Evolutionary conservation across 2,329 filamentous ascomycete species (phyloP), one percentile per base, ranked within the genome.

Genomic region (Fusarium sublunatum): DNA sequence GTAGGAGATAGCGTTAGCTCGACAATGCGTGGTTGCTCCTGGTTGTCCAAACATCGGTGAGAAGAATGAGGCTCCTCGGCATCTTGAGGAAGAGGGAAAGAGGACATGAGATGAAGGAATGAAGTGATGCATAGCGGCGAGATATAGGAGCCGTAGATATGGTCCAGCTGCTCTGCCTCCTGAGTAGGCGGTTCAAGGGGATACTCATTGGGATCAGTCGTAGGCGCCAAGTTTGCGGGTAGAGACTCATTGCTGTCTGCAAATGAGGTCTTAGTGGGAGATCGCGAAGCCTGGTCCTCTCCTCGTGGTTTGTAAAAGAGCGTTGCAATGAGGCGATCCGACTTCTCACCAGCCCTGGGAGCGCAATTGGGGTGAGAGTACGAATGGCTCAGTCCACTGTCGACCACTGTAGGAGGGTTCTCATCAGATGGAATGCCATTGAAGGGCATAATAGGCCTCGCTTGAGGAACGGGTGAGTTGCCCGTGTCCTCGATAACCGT

Each of bases 21-120:
- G 49, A 91, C 88, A 13, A 91, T 86, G 24, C 81, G 80, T 2
- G 88, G 88, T 52, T 84, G 82, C 36, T 81, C 79, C 34, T 81
- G 81, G 58, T 79, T 83, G 67, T 91, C 88, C 52, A 92, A 81
- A 71, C 86, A 88, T 56, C 86, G 83, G 68, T 90, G 87, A 41
- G 86, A 86, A 26, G 86, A 88, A 57, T 81, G 81, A 52, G 86
- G 77, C 68, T 86, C 81, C 36, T 77, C 76, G n/a, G 79, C 79
- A 36, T 80, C 83, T 10, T 77, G 74, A 1, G 82, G 82, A 19
- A 84, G 77, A 11, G 86, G 86, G 58, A 89, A 87, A 19, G 81
- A 82, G 19, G 85, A 85, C 82, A 89, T 88, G 58, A 89, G 82
- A 70, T 88, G 86, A 22, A 89, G 80, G 73, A 89, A 89, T 12